A percentile compares a stretch with the other conserved stretches of the same genome.
phyloP scores from a whole-genome alignment of 352 stramenopile genomes.

The Globisporangium canariense region DNA sequence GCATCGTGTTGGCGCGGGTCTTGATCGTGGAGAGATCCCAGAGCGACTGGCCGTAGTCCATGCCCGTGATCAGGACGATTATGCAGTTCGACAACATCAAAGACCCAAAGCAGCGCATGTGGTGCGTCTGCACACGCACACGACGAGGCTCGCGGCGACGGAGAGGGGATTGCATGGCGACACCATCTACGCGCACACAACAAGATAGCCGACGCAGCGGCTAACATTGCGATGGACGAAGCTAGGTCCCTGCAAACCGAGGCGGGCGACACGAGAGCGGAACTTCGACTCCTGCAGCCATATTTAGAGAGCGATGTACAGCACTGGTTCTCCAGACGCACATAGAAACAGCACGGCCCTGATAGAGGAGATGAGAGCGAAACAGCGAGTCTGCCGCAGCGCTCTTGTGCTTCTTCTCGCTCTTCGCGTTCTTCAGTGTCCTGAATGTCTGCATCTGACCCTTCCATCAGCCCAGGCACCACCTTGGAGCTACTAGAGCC shows the following conservation, averaged over 20 bases:
- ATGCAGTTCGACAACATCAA: not conserved
- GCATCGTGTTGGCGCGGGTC: not conserved
- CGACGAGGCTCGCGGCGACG: too few relatives aligned
- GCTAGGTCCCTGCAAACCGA: not conserved
- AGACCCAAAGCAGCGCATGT: too few relatives aligned
- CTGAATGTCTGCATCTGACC: not conserved
- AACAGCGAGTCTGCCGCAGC: not conserved
- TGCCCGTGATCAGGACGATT: not conserved
- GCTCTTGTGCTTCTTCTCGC: not conserved
- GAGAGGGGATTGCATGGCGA: not conserved
- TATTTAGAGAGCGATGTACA: not conserved
- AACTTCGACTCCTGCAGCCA: not conserved
- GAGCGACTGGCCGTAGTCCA: not conserved
- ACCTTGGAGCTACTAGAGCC: not conserved
- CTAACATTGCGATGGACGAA: not conserved
- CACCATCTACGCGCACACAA: not conserved
- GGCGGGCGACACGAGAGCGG: not conserved
- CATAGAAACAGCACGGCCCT: not conserved
- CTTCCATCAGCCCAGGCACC: not conserved
- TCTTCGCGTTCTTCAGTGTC: not conserved
- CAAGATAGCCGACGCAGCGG: not conserved
- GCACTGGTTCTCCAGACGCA: not conserved
- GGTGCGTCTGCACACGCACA: too few relatives aligned
- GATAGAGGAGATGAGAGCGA: too few relatives aligned
- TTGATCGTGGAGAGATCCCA: constrained; percentile 2